phyloP scores from a whole-genome alignment of 2,329 filamentous ascomycete genomes.

The Ophiobolus disseminans region DNA sequence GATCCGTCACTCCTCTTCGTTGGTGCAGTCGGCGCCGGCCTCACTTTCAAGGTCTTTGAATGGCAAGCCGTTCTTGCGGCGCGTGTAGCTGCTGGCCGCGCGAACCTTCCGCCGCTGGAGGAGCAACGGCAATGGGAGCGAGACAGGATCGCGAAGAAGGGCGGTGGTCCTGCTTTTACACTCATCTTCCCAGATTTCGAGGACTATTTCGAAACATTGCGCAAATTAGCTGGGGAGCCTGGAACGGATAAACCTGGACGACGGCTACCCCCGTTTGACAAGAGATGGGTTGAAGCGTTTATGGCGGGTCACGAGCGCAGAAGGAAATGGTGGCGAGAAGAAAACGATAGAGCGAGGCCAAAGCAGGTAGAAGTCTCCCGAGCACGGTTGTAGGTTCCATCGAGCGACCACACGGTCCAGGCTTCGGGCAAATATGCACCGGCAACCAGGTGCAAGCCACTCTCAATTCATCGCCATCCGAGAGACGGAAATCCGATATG shows the following conservation, averaged over 20 bases:
- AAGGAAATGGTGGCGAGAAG: conserved; percentile 64
- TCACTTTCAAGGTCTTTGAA: conserved; percentile 74
- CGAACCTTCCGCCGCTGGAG: conserved; percentile 56
- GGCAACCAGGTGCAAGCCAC: no score
- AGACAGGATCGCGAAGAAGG: conserved; percentile 60
- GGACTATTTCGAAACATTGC: conserved; percentile 67
- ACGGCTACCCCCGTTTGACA: conserved; percentile 52
- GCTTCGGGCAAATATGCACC: no score
- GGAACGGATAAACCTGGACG: conserved; percentile 53
- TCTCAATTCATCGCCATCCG: no score
- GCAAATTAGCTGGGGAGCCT: conserved; percentile 58
- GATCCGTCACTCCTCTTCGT: conserved; percentile 66
- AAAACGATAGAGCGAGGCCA: conserved; percentile 53
- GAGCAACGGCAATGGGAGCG: conserved; percentile 65
- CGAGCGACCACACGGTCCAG: no score
- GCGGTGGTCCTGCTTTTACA: conserved; percentile 65
- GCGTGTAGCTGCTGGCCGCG: conserved; percentile 63
- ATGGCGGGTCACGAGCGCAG: conserved; percentile 62
- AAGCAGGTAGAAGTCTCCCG: not conserved
- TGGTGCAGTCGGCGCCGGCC: conserved; percentile 58
- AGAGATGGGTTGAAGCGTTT: conserved; percentile 59
- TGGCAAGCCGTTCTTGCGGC: conserved; percentile 71
- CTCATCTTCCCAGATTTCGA: conserved; percentile 68
- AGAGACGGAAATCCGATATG: not conserved
- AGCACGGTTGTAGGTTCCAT: not conserved